phyloP scores from a whole-genome alignment of 352 stramenopile species.

The Phytophthora brassicae region DNA sequence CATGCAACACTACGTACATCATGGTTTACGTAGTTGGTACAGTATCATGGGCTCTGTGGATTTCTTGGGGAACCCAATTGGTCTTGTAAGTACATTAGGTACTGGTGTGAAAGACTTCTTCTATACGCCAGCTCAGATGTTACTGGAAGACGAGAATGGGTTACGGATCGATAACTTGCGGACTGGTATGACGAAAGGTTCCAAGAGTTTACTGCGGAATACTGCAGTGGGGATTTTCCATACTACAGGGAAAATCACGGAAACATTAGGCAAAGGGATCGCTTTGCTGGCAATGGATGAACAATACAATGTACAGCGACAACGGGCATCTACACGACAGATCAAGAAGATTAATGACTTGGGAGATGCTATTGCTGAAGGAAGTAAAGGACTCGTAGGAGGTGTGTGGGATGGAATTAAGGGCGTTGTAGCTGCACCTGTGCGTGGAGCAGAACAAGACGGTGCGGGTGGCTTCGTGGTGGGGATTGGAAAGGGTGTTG shows the following conservation, averaged over 20 bases:
- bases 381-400: slow-evolving; percentile 73
- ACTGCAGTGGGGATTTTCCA: slow-evolving; percentile 89
- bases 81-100: slow-evolving; percentile 87
- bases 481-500: slow-evolving; percentile 83
- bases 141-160: slow-evolving; percentile 89
- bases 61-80: slow-evolving; percentile 90
- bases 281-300: slow-evolving; percentile 86
- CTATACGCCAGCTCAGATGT: slow-evolving; percentile 92
- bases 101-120: slow-evolving; percentile 94
- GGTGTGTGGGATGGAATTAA: slow-evolving; percentile 86
- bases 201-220: slow-evolving; percentile 85
- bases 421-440: slow-evolving; percentile 73
- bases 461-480: slow-evolving; percentile 81
- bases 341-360: slow-evolving; percentile 81
- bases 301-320: slow-evolving; percentile 83
- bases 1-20: slow-evolving; percentile 87
- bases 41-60: slow-evolving; percentile 90
- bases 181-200: slow-evolving; percentile 88
- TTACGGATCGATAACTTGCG: slow-evolving; percentile 83
- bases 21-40: slow-evolving; percentile 84
- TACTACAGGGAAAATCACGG: slow-evolving; percentile 88
- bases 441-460: slow-evolving; percentile 74
- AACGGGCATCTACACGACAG: slow-evolving; percentile 73
- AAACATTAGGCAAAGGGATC: slow-evolving; percentile 87
- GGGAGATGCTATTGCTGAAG: slow-evolving; percentile 80